phyloP scores from a whole-genome alignment of 177 flowering plant genomes.

The Telopea speciosissima region DNA sequence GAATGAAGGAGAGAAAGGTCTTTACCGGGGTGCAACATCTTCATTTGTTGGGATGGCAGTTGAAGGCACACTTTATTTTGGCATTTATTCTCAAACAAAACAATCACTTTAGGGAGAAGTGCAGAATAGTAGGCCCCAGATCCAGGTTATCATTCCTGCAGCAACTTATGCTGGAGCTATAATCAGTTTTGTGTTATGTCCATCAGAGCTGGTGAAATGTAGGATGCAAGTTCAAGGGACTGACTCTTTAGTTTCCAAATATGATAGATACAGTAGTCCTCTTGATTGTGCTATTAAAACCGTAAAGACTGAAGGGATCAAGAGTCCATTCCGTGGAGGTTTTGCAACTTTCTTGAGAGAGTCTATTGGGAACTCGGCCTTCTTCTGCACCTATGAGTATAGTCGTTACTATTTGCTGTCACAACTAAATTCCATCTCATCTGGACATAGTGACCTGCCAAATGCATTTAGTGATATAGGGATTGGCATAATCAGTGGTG shows the following conservation, averaged over 20 bases:
- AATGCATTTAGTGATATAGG: slow-evolving; percentile 54
- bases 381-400: slow-evolving; percentile 70
- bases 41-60: slow-evolving; percentile 90
- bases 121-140: slow-evolving; percentile 45
- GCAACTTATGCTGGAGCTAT: slow-evolving; percentile 77
- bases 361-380: slow-evolving; percentile 66
- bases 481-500: slow-evolving; percentile 78
- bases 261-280: slow-evolving; percentile 56
- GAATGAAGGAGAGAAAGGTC: slow-evolving; percentile 88
- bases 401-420: slow-evolving; percentile 59
- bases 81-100: slow-evolving; percentile 81
- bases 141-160: slow-evolving; percentile 63
- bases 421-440: slow-evolving; percentile 40
- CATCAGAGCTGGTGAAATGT: slow-evolving; percentile 91
- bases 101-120: slow-evolving; percentile 62
- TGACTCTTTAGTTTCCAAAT: slow-evolving; percentile 53
- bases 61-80: slow-evolving; percentile 87
- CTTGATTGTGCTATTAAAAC: slow-evolving; percentile 78
- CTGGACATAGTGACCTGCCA: slow-evolving; percentile 21
- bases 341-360: slow-evolving; percentile 68
- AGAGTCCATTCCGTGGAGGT: slow-evolving; percentile 81
- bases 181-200: slow-evolving; percentile 78
- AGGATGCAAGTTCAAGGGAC: slow-evolving; percentile 96
- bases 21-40: slow-evolving; percentile 91
- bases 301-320: slow-evolving; percentile 68